phyloP scores from a whole-genome alignment of 306 rosid species.

The Medicago truncatula region MtrunA17r5.0-ANR NC_053044.1:49178001-49178500 shows the following conservation, averaged over 20 bases:
- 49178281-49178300: slow-evolving; percentile 58
- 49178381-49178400: slow-evolving; percentile 46
- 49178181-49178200: slow-evolving; percentile 74
- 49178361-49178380: background rate
- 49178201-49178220: slow-evolving; percentile 72
- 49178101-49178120: background rate
- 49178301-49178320: slow-evolving; percentile 55
- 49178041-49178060: background rate
- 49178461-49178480: slow-evolving; percentile 66
- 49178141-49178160: slow-evolving; percentile 50
- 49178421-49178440: slow-evolving; percentile 65
- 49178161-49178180: slow-evolving; percentile 48
- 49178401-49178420: slow-evolving; percentile 50
- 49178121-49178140: slow-evolving; percentile 8
- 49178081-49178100: background rate
- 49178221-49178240: slow-evolving; percentile 74
- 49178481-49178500: slow-evolving; percentile 74
- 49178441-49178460: slow-evolving; percentile 66
- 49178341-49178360: slow-evolving; percentile 38
- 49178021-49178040: too few relatives aligned
- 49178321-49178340: slow-evolving; percentile 50
- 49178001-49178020: too few relatives aligned
- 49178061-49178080: background rate
- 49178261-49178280: slow-evolving; percentile 72
- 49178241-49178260: slow-evolving; percentile 76